Evolutionary conservation across 2,329 filamentous ascomycete species (phyloP), one percentile per base, ranked within the genome.

Genomic region (Amauroascus niger): DNA sequence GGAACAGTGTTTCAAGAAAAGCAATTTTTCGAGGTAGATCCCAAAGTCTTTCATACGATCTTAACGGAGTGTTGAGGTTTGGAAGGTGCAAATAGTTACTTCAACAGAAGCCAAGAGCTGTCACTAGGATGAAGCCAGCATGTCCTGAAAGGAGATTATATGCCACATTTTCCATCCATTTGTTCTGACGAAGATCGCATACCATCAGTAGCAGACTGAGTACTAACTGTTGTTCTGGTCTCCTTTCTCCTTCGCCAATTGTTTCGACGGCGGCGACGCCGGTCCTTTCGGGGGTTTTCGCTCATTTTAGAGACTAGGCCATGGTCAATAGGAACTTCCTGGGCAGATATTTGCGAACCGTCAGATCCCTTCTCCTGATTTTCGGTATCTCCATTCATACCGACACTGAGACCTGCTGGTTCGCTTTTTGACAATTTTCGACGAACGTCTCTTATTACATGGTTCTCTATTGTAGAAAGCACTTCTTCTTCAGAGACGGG

Each of bases 401-500:
- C 33, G 24, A 2, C 37, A 26, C 16, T 53, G 11, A 57, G 18
- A 13, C 33, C 52, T 33, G 49, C 35, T n/a, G 59, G 59, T 45
- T 60, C 60, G 32, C 59, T 61, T 52, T 56, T 61, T 7, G 59
- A 57, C 45, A 59, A 13, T 22, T 52, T 53, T 37, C 58, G 54
- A 20, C 58, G 58, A 18, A 46, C 37, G 16, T n/a, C 26, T 24
- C 40, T 52, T 32, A 18, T 44, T 52, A n/a, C 20, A 22, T 45
- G 43, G 13, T 46, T 32, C 11, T 39, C 49, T 45, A 30, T 35
- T 30, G 37, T 24, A 20, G 22, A 37, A 6, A 44, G 30, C n/a
- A 37, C 22, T 35, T 40, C 33, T 26, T 26, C 18, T 8, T 18
- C 30, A 39, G 28, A 16, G n/a, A 52, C 8, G 22, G 14, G 13